A percentile compares a stretch with the other conserved stretches of the same genome.
Conservation (phyloP, 2,329 filamentous ascomycete genomes). For the Fusarium secorum region DNA sequence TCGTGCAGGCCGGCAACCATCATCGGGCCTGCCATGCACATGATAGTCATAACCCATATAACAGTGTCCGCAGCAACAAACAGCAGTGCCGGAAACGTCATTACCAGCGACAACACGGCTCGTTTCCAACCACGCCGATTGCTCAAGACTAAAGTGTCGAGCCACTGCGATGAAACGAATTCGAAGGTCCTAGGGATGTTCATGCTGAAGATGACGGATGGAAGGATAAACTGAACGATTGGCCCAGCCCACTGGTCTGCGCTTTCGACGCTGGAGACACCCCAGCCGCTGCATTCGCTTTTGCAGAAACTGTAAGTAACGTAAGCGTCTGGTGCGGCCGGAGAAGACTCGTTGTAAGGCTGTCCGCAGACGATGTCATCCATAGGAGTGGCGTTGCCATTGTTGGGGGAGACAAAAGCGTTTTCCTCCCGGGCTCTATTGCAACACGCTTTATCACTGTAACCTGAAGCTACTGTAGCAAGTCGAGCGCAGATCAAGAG, state of each 20-base stretch:
- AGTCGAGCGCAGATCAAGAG: fast-evolving
- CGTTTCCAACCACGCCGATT: neutral
- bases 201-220: neutral
- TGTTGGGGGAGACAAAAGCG: neutral
- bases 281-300: neutral
- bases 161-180: neutral
- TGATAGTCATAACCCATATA: neutral
- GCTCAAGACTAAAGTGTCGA: neutral
- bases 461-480: neutral
- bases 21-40: neutral
- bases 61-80: neutral
- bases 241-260: neutral
- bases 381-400: neutral
- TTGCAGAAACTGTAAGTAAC: neutral
- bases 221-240: neutral
- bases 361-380: neutral
- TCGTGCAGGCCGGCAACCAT: neutral
- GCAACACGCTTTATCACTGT: neutral
- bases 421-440: neutral
- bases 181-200: neutral
- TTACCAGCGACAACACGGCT: neutral
- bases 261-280: neutral
- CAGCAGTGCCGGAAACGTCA: neutral
- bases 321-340: neutral
- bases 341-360: neutral